Conservation (phyloP, 805 yeast genomes). For the Millerozyma miso region DNA sequence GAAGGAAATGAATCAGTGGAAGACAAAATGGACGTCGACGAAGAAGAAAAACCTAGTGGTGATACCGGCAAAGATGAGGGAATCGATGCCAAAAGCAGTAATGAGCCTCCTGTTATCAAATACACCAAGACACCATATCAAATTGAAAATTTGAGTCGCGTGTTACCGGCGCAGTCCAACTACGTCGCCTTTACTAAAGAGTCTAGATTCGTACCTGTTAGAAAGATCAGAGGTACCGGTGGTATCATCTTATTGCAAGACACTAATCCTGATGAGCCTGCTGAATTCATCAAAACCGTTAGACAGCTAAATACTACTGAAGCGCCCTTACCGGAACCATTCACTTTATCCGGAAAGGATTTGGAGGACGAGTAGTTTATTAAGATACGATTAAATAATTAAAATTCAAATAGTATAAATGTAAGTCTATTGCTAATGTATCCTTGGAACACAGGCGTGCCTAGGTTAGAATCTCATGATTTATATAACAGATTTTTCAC, state of each 20-base stretch:
- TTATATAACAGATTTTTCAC: too few species aligned
- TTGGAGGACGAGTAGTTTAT: constrained; percentile 32
- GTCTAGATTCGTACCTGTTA: constrained; percentile 76
- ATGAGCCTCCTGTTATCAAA: constrained; percentile 40
- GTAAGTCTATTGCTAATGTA: too few species aligned
- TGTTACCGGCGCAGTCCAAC: constrained; percentile 82
- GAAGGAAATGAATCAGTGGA: constrained; percentile 40
- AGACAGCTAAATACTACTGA: constrained; percentile 71
- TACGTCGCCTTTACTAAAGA: constrained; percentile 74
- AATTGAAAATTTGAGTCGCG: constrained; percentile 78
- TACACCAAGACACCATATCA: constrained; percentile 64
- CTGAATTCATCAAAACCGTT: constrained; percentile 72
- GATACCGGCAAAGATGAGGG: constrained; percentile 28
- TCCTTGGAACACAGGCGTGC: too few species aligned
- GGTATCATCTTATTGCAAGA: constrained; percentile 75
- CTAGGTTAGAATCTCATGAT: too few species aligned
- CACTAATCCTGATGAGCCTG: constrained; percentile 53
- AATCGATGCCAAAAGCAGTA: constrained; percentile 18
- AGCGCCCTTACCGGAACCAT: constrained; percentile 73
- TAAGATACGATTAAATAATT: not conserved
- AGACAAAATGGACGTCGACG: constrained; percentile 42
- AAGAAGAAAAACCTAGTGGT: constrained; percentile 12
- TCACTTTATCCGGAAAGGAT: constrained; percentile 55
- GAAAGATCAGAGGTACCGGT: constrained; percentile 63
- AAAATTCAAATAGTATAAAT: too few species aligned